Evolutionary conservation across 805 yeast species (phyloP), one percentile per base, ranked within the genome.

Genomic region (Metschnikowia borealis): DNA sequence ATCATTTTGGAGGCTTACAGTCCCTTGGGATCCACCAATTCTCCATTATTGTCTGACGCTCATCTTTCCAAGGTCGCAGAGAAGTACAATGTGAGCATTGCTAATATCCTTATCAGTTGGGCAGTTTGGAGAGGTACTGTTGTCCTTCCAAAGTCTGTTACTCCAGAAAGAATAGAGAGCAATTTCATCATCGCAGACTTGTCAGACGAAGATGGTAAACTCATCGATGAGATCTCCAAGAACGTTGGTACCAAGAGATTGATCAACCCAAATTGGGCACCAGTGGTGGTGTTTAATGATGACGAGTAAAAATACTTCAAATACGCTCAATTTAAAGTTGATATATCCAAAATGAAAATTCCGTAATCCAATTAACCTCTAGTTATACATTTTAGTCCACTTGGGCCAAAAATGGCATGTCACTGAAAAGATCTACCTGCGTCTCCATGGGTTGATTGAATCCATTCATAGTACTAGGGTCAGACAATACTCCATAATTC

Each of bases 1-100:
- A 83, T 85, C 52, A 64, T 73, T 33, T 65, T 85, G 48, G 85
- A 85, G 64, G 95, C 95, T 8, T 89, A 87, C 69, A 83, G 89
- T 31, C 94, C 96, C 23, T 73, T 88, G 57, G 92, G 90, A 7
- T 77, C 85, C 31, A 67, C 71, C 6, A 78, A 75, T 50, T 77
- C 84, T 8, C 84, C 86, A 13, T 56, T 81, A 14, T 65, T 81
- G 51, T 62, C 66, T 26, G 77, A 82, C 56, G 73, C 68, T 23
- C 63, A 68, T 5, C 60, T 84, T 17, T 52, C 60, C 3, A 67
- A 66, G 5, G 59, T 83, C 35, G 81, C 85, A 10, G 62, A 74
- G 40, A 75, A 73, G 52, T 62, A 69, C 52, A 61, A 61, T 7
- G 71, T 69, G 38, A 55, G 72, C 10, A 75, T 84, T 6, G 85